A percentile compares a stretch with the other conserved stretches of the same genome.
Evolutionary conservation across 331 rosid genomes (phyloP).

Genomic region (Rosa hybrid): DNA sequence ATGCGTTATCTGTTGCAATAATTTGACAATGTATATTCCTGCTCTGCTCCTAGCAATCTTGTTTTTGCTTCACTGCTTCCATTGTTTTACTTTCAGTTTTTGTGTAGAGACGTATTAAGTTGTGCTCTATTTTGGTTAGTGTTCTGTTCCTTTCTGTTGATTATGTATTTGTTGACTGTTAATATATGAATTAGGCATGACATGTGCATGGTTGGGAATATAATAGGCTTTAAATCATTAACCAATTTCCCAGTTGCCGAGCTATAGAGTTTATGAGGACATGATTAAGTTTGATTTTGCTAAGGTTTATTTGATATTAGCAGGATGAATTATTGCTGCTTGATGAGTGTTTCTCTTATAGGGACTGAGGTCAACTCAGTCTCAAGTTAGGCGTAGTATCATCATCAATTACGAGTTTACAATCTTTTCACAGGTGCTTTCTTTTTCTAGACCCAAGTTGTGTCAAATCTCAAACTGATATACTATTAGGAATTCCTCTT

Average conservation of each 20-base stretch:
- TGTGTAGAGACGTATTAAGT: not conserved
- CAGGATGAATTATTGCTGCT: not conserved
- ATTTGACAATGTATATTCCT: not conserved
- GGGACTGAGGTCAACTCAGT: not conserved
- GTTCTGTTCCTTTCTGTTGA: not conserved
- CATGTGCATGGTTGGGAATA: not conserved
- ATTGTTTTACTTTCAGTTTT: not conserved
- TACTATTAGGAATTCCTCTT: conserved; percentile 52
- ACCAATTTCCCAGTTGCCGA: not conserved
- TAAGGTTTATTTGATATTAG: not conserved
- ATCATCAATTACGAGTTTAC: not conserved
- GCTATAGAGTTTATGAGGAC: not conserved
- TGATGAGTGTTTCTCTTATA: not conserved
- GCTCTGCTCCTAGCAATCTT: not conserved
- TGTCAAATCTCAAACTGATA: not conserved
- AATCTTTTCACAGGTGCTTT: not conserved
- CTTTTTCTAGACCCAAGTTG: not conserved
- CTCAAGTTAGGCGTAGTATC: not conserved
- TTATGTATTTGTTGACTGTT: not conserved
- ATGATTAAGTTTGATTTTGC: too few species aligned
- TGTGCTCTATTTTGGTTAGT: not conserved
- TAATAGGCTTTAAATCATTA: not conserved
- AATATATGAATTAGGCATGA: not conserved
- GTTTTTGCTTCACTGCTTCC: not conserved
- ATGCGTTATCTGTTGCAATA: not conserved